A percentile compares a stretch with the other conserved stretches of the same genome.
Conservation (phyloP, 179 eudicot genomes). For the Silene vulgaris region DNA sequence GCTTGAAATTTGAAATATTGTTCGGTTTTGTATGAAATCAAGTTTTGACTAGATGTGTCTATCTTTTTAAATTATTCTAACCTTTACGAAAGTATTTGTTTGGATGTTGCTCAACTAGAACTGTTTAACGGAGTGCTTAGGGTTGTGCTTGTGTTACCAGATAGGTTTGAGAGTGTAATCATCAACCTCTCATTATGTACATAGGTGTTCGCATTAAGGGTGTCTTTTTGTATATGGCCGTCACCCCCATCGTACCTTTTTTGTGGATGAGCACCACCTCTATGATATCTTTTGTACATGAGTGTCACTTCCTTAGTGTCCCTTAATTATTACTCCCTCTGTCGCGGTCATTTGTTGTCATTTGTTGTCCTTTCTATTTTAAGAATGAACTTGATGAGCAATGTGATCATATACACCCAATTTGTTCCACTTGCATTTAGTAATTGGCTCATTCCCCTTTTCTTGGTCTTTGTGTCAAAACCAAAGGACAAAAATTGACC, state of each 20-base stretch:
- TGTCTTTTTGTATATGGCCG: neutral
- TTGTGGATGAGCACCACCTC: neutral
- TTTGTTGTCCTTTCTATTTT: too few relatives aligned
- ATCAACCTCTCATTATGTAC: neutral
- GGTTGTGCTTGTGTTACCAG: neutral
- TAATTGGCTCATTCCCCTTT: too few relatives aligned
- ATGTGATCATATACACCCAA: too few relatives aligned
- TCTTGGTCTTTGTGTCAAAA: too few relatives aligned
- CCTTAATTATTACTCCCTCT: neutral
- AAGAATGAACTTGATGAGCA: too few relatives aligned
- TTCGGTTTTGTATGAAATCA: neutral
- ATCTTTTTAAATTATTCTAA: too few relatives aligned
- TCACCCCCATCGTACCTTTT: neutral
- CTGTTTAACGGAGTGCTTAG: neutral
- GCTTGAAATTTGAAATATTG: conserved; percentile 7
- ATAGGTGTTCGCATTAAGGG: neutral
- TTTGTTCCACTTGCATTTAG: too few relatives aligned
- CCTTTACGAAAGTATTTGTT: neutral
- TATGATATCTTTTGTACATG: neutral
- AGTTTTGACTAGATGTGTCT: neutral
- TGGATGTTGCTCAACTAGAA: neutral
- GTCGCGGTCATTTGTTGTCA: too few relatives aligned
- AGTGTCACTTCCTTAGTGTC: neutral
- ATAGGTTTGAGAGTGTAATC: neutral
- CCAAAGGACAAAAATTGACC: too few relatives aligned